Conservation (phyloP, 305 asterid genomes). For the Rubia tinctorum region DNA sequence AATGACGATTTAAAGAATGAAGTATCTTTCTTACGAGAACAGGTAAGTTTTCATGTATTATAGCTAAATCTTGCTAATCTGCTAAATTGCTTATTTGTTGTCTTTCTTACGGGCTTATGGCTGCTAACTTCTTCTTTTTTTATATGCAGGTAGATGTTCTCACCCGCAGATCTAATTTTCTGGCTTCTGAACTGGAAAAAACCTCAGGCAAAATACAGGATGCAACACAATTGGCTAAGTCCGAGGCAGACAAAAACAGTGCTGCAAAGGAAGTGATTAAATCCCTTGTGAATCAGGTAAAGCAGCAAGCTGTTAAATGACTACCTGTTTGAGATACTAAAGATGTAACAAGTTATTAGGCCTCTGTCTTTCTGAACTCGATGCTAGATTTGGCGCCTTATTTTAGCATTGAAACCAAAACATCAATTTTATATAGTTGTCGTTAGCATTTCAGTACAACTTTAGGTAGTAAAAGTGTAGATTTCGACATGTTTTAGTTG, state of each 20-base stretch:
- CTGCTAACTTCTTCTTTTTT: background rate
- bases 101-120: slow-evolving; percentile 5
- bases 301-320: background rate
- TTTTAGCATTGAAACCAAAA: background rate
- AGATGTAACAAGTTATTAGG: background rate
- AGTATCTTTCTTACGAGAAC: slow-evolving; percentile 51
- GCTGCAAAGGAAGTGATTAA: slow-evolving; percentile 59
- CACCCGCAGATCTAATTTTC: slow-evolving; percentile 41
- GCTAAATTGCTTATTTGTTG: background rate
- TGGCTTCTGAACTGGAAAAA: slow-evolving; percentile 51
- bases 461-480: background rate
- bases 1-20: slow-evolving; percentile 41
- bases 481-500: background rate
- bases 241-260: slow-evolving; percentile 30
- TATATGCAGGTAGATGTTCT: slow-evolving; percentile 55
- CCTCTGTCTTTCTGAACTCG: background rate
- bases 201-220: slow-evolving; percentile 46
- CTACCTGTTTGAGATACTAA: slow-evolving; percentile 8
- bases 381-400: background rate
- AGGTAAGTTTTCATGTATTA: slow-evolving; percentile 30
- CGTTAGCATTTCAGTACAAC: background rate
- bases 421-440: background rate
- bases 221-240: slow-evolving; percentile 35
- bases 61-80: slow-evolving; percentile 3
- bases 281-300: slow-evolving; percentile 50